Conservation (phyloP, 75 land plant species). For the Pinus tabuliformis region DNA sequence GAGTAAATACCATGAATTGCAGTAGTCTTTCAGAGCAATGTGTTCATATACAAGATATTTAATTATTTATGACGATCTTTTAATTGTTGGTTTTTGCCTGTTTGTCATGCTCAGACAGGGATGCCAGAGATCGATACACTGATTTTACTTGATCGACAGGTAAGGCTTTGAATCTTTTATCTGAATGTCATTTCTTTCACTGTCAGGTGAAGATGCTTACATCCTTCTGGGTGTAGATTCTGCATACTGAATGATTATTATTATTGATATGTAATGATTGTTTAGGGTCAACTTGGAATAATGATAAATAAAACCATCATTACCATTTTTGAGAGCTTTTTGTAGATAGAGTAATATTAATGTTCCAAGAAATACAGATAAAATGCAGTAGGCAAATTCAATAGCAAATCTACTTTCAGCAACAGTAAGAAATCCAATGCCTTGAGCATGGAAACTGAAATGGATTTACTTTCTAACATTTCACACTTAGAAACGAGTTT, state of each 20-base stretch:
- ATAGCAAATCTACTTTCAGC: too few relatives aligned
- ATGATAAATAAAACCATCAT: background rate
- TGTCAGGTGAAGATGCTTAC: background rate
- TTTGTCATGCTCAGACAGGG: constrained; percentile 44
- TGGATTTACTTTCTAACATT: too few relatives aligned
- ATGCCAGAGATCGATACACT: constrained; percentile 88
- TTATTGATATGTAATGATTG: background rate
- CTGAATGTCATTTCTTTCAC: background rate
- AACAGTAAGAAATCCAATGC: too few relatives aligned
- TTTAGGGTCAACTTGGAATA: background rate
- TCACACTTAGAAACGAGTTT: too few relatives aligned
- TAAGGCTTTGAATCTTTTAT: constrained; percentile 12
- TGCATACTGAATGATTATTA: background rate
- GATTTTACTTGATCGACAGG: constrained; percentile 90
- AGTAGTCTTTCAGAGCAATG: background rate
- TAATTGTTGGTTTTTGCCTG: background rate
- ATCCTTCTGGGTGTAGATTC: background rate
- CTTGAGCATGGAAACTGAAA: too few relatives aligned
- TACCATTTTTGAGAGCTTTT: background rate
- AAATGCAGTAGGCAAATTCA: too few relatives aligned
- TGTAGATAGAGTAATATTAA: background rate
- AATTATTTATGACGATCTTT: background rate
- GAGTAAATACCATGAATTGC: constrained; percentile 7
- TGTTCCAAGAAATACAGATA: background rate
- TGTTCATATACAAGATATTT: background rate